Percentiles rank a stretch among this genome's conserved stretches.
Conservation (phyloP, 2,329 filamentous ascomycete genomes). For the Cordyceps cicadae region DNA sequence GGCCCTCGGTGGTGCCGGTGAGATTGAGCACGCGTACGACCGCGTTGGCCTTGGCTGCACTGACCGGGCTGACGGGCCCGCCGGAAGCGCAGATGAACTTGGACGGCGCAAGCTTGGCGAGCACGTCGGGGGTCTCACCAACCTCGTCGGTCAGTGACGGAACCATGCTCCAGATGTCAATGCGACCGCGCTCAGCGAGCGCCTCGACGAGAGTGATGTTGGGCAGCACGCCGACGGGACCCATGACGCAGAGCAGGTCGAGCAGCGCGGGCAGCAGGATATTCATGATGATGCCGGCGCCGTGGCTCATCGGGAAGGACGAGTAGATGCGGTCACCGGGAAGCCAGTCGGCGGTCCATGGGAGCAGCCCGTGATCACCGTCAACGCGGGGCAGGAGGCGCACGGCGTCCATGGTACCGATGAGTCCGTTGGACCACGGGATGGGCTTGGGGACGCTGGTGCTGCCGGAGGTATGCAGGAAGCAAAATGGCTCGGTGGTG, state of each 20-base stretch:
- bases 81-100: slow-evolving; percentile 31
- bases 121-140: slow-evolving; percentile 22
- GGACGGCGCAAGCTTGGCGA: slow-evolving; percentile 23
- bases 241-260: slow-evolving; percentile 27
- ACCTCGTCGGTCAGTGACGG: slow-evolving; percentile 28
- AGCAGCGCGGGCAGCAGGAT: slow-evolving; percentile 30
- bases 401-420: slow-evolving; percentile 29
- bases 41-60: slow-evolving; percentile 23
- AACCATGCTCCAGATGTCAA: slow-evolving; percentile 32
- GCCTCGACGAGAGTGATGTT: slow-evolving; percentile 27
- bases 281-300: slow-evolving; percentile 34
- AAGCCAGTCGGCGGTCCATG: slow-evolving; percentile 23
- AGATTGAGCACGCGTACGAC: slow-evolving; percentile 26
- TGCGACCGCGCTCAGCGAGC: slow-evolving; percentile 24
- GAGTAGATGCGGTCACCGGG: slow-evolving; percentile 25
- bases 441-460: slow-evolving; percentile 36
- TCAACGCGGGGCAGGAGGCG: slow-evolving; percentile 24
- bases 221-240: slow-evolving; percentile 26
- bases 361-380: slow-evolving; percentile 20
- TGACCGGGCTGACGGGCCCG: slow-evolving; percentile 22
- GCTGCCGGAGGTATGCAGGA: slow-evolving; percentile 34
- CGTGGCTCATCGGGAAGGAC: slow-evolving; percentile 30
- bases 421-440: slow-evolving; percentile 24
- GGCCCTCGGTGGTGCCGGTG: slow-evolving; percentile 26
- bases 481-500: slow-evolving; percentile 26